Base-by-base conservation (phyloP, 1,284 basidiomycete species). In the Agroathelia rolfsii region DNA sequence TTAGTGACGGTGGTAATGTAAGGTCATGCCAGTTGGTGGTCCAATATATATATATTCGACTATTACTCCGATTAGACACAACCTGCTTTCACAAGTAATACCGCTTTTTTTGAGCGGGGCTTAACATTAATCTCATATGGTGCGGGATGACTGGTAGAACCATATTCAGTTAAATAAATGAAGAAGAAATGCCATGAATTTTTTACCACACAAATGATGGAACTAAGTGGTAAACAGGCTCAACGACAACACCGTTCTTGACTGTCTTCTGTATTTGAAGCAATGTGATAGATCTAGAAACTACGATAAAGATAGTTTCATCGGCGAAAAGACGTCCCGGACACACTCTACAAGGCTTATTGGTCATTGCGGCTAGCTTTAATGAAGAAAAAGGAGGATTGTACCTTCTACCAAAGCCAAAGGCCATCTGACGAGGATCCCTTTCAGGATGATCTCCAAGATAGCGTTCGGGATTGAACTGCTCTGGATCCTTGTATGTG, bases 331-430 rank as follows among this genome's bases (percentile, higher is more conserved):
- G 33, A 28, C 42, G 43, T 11, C 48, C 45, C 10, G 45, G 44
- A 26, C 45, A 47, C n/a, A 34, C 28, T 9, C 37, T 14, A n/a
- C n/a, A n/a, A n/a, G n/a, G n/a, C n/a, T n/a, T n/a, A n/a, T n/a
- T n/a, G n/a, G n/a, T n/a, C 10, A 13, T 19, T 19, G 7, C 19
- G 20, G 10, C 10, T n/a, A 19, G 6, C 18, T 10, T 16, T 13
- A 24, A 28, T 24, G 36, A 28, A 33, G n/a, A 29, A 28, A 19
- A 49, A n/a, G 19, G 23, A 10, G 35, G 9, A 25, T 62, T 35
- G 30, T 37, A 69, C 73, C 74, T 65, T 54, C 73, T 61, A 29
- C 74, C 73, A 43, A 75, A 76, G 9, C 72, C 72, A 48, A 73
- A 75, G 43, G 62, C 69, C 32, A 71, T 43, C 26, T 55, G 57